Evolutionary conservation across 1,284 basidiomycete genomes (phyloP), one percentile per base, ranked within the genome.

Genomic region (Ganoderma sp.): DNA sequence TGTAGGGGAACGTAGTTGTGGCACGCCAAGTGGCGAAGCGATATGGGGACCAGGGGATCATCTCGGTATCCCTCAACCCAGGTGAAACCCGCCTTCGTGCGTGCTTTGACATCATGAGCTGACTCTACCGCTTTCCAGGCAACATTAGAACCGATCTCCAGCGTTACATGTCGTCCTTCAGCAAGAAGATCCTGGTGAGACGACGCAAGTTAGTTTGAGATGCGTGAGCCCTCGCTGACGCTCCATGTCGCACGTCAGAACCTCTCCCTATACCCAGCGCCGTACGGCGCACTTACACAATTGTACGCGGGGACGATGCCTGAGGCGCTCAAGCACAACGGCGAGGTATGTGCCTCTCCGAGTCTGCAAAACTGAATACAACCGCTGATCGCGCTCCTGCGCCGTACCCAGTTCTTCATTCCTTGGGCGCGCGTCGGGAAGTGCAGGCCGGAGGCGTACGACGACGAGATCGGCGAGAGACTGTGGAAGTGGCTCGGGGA

Each of bases 401-500:
- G n/a, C n/a, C n/a, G n/a, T n/a, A n/a, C n/a, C n/a, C n/a, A n/a
- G 22, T 86, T 81, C 69, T 72, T 85, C 19, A 80, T 84, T 9
- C 84, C 85, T 1, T 87, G 83, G 83, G 85, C 83, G 0, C 77
- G 83, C 4, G 61, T 80, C 6, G 83, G 80, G 0, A 69, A 73
- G 7, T 78, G 73, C 4, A 76, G 76, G 25, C 59, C 73, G 8
- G 76, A 75, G n/a, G 75, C 80, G 3, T 75, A 77, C 22, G 81
- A 86, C 69, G 75, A 76, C 19, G 72, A 79, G 54, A 65, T 81
- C 1, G 81, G 79, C 2, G 74, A 76, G 67, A 75, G 78, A 65
- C 73, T 86, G 15, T 85, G 84, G 83, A 69, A 75, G 9, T 85
- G 81, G 80, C 71, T 81, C 12, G 81, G 84, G 63, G 80, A 82